Percentiles rank a stretch among this genome's conserved stretches.
phyloP scores from a whole-genome alignment of 441 rosid species.

The Gossypium gossypioides region DNA sequence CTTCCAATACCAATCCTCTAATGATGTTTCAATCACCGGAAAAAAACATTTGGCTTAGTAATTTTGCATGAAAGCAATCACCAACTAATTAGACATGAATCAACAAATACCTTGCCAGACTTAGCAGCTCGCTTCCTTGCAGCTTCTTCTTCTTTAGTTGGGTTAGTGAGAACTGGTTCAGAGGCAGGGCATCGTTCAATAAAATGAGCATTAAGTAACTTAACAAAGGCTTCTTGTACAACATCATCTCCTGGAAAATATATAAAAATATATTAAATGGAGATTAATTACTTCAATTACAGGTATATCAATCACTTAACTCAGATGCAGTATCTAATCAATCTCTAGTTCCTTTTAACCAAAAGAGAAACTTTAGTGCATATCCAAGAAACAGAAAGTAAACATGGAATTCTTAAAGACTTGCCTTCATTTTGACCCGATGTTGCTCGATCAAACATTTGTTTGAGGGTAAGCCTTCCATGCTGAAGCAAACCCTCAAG shows the following conservation, averaged over 20 bases:
- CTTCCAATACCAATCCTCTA: slow-evolving; percentile 4
- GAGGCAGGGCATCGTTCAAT: slow-evolving; percentile 73
- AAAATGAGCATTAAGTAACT: slow-evolving; percentile 50
- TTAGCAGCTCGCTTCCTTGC: slow-evolving; percentile 51
- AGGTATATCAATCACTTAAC: neutral
- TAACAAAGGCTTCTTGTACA: slow-evolving; percentile 39
- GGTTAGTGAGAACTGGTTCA: slow-evolving; percentile 52
- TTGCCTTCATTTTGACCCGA: slow-evolving; percentile 32
- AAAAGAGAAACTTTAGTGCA: neutral
- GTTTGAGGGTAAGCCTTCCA: slow-evolving; percentile 74
- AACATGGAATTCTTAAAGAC: slow-evolving; percentile 7
- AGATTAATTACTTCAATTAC: neutral
- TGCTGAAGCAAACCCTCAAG: slow-evolving; percentile 69
- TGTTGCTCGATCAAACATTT: slow-evolving; percentile 57
- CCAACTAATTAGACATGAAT: slow-evolving; percentile 11
- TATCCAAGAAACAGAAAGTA: neutral
- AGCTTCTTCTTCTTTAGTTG: slow-evolving; percentile 40
- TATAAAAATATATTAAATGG: neutral
- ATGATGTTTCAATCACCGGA: neutral
- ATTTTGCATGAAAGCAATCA: neutral
- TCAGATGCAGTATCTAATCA: neutral
- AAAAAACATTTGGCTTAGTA: neutral
- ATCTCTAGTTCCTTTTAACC: neutral
- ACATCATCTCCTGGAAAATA: slow-evolving; percentile 28
- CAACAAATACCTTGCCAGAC: slow-evolving; percentile 54